phyloP scores from a whole-genome alignment of 2,329 filamentous ascomycete genomes.

The Nigrospora osmanthi region DNA sequence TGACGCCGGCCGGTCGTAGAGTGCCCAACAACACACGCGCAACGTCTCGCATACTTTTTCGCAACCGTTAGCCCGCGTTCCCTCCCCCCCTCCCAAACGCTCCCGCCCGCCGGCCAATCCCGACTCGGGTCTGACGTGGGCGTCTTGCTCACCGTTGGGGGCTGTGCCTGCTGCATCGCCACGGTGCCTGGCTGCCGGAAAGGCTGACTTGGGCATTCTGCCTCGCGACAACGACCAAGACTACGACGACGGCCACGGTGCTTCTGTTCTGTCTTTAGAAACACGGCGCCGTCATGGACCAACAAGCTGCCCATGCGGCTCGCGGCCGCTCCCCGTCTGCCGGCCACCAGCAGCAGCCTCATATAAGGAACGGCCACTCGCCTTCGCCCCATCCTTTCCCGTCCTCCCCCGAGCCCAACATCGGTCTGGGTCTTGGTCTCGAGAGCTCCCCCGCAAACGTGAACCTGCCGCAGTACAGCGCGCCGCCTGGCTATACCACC shows the following conservation, averaged over 20 bases:
- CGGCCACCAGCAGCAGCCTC: conserved; percentile 47
- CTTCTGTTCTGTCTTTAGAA: conserved; percentile 6
- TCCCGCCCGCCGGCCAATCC: background rate
- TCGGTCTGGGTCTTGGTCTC: conserved; percentile 51
- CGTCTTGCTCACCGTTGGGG: conserved; percentile 3
- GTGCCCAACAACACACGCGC: background rate
- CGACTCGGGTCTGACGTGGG: conserved; percentile 4
- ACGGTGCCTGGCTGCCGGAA: conserved; percentile 6
- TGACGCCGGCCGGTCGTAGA: background rate
- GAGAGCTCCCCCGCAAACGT: conserved; percentile 41
- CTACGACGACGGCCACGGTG: too few species aligned
- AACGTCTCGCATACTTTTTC: conserved; percentile 3
- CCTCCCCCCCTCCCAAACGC: background rate
- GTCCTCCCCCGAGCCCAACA: conserved; percentile 35
- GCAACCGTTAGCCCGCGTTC: background rate
- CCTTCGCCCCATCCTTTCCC: conserved; percentile 52
- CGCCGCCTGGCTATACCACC: conserved; percentile 15
- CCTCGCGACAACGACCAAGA: conserved; percentile 3
- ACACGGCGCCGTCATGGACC: conserved; percentile 6
- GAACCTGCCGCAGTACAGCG: conserved; percentile 21
- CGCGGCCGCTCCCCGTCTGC: conserved; percentile 56
- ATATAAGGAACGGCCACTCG: conserved; percentile 64
- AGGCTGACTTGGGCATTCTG: conserved; percentile 8
- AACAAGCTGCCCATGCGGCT: conserved; percentile 14
- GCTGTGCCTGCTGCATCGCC: conserved; percentile 8